Conservation (phyloP, 257 asterid genomes). For the Capsicum chinense region DNA sequence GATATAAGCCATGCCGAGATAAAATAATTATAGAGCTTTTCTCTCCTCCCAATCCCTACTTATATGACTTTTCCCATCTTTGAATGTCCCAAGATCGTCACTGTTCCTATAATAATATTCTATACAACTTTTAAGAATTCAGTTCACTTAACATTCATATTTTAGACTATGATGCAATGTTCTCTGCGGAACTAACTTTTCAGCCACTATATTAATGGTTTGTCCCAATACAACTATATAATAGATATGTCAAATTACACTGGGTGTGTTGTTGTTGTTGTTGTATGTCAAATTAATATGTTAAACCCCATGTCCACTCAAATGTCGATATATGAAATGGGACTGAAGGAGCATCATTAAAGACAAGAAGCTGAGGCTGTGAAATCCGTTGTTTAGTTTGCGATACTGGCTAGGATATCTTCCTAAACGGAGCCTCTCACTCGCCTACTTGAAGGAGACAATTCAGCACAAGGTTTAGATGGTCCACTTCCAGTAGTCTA, state of each 20-base stretch:
- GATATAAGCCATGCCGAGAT: not conserved
- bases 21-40: not conserved
- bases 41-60: not conserved
- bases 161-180: not conserved
- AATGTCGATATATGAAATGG: not conserved
- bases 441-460: not conserved
- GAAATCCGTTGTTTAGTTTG: not conserved
- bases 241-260: not conserved
- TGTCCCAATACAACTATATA: not conserved
- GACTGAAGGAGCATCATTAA: not conserved
- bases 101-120: not conserved
- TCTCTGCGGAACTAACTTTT: not conserved
- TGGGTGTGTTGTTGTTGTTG: too few species aligned
- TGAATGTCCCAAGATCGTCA: not conserved
- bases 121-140: not conserved
- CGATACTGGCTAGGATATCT: not conserved
- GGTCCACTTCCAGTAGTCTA: not conserved
- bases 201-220: not conserved
- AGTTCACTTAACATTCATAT: not conserved
- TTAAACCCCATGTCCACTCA: not conserved
- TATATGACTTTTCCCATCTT: not conserved
- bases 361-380: not conserved
- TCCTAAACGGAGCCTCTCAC: not conserved
- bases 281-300: not conserved
- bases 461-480: not conserved